Evolutionary conservation across 2,329 filamentous ascomycete species (phyloP).

Genomic region (Penicillium sp.): DNA sequence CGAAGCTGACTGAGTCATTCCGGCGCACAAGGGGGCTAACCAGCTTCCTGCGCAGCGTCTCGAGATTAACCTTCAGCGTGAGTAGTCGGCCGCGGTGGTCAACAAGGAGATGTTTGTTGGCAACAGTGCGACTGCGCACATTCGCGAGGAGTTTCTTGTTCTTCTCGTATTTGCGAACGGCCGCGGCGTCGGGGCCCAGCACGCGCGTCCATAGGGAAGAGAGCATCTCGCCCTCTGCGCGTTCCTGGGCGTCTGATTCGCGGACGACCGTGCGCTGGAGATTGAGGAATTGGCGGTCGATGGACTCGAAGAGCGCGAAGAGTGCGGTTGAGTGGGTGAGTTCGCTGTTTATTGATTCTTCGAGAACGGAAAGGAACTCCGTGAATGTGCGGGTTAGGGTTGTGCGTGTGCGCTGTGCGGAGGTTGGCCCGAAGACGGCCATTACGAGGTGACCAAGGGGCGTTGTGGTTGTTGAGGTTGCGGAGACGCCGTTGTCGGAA

Average conservation of each 20-base stretch:
- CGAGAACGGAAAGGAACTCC: slow-evolving; percentile 81
- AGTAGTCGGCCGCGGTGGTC: slow-evolving; percentile 83
- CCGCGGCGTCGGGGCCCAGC: slow-evolving; percentile 69
- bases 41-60: slow-evolving; percentile 77
- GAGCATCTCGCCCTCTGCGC: slow-evolving; percentile 75
- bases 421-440: slow-evolving; percentile 73
- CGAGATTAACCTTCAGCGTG: slow-evolving; percentile 80
- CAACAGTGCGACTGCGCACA: slow-evolving; percentile 77
- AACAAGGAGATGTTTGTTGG: slow-evolving; percentile 81
- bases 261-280: slow-evolving; percentile 80
- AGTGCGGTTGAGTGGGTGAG: slow-evolving; percentile 75
- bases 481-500: slow-evolving; percentile 16
- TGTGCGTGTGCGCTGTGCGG: slow-evolving; percentile 73
- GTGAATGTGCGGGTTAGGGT: slow-evolving; percentile 84
- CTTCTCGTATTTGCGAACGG: slow-evolving; percentile 86
- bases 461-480: slow-evolving; percentile 55
- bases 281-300: slow-evolving; percentile 87
- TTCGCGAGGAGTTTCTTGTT: slow-evolving; percentile 77
- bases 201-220: slow-evolving; percentile 82
- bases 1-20: slow-evolving; percentile 51
- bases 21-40: slow-evolving; percentile 78
- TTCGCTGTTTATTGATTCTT: slow-evolving; percentile 84
- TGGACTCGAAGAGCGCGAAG: slow-evolving; percentile 85
- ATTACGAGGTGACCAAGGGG: slow-evolving; percentile 65
- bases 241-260: slow-evolving; percentile 78